Conservation (phyloP, 768 basidiomycete genomes). For the Phanerochaete carnosa region DNA sequence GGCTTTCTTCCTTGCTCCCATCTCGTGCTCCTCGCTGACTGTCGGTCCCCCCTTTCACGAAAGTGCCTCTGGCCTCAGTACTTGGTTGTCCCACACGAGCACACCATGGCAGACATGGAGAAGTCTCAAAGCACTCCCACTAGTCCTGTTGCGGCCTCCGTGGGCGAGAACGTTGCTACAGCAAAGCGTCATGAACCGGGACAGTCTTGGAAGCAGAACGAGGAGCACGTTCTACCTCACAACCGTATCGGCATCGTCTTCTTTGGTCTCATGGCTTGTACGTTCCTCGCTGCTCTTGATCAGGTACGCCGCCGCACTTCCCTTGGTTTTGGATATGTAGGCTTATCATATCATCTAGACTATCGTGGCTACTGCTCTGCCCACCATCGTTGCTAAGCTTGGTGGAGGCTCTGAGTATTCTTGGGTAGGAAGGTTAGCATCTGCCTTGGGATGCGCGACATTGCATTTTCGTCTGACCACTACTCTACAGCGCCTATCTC, state of each 20-base stretch:
- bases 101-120: not conserved
- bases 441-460: not conserved
- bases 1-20: conserved; percentile 4
- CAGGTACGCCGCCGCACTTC: conserved; percentile 26
- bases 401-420: conserved; percentile 43
- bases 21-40: conserved; percentile 3
- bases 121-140: conserved; percentile 1
- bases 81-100: not conserved
- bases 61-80: not conserved
- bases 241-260: conserved; percentile 42
- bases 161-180: not conserved
- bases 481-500: conserved; percentile 58
- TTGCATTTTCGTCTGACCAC: not conserved
- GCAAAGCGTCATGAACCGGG: conserved; percentile 21
- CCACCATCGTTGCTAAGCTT: conserved; percentile 44
- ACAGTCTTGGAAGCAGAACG: conserved; percentile 35
- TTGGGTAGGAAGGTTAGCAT: conserved; percentile 44
- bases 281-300: conserved; percentile 47
- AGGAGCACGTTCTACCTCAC: conserved; percentile 40
- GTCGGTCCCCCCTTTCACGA: not conserved
- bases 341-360: conserved; percentile 25
- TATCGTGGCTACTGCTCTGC: conserved; percentile 47
- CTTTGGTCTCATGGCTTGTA: conserved; percentile 39
- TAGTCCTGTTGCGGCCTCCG: not conserved
- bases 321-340: too few species aligned